Percentiles rank a stretch among this genome's conserved stretches.
These are phyloP conservation scores for Hypoxylon sp. DNA, from an alignment of 2,329 filamentous ascomycete species.

Conservation along the genomic window DNA sequence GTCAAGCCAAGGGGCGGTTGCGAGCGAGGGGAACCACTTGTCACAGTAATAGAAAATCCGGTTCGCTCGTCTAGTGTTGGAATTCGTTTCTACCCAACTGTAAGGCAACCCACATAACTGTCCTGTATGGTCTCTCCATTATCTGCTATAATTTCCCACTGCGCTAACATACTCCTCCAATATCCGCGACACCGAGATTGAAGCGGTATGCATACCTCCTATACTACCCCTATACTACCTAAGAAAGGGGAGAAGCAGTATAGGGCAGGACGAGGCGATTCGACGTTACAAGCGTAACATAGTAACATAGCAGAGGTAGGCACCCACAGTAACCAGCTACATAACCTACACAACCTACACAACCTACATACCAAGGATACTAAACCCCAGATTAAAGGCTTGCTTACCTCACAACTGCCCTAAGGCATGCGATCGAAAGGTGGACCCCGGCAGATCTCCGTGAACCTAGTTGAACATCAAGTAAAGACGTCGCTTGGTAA, in stretches of 20 bases:
- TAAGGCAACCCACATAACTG: constrained; percentile 35
- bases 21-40: constrained; percentile 33
- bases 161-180: constrained; percentile 21
- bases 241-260: constrained; percentile 8
- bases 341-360: constrained; percentile 9
- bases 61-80: constrained; percentile 36
- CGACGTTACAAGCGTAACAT: constrained; percentile 39
- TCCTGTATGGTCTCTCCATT: constrained; percentile 19
- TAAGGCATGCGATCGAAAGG: constrained; percentile 26
- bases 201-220: constrained; percentile 9
- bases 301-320: constrained; percentile 5
- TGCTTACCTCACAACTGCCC: constrained; percentile 21
- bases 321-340: constrained; percentile 12
- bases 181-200: constrained; percentile 22
- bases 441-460: constrained; percentile 39
- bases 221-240: constrained; percentile 12
- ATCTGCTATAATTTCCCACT: constrained; percentile 11
- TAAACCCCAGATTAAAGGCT: constrained; percentile 18
- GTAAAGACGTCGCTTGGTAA: constrained; percentile 40
- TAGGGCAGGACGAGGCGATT: constrained; percentile 32
- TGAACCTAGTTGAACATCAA: constrained; percentile 32
- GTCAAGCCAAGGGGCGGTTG: constrained; percentile 29
- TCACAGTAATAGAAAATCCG: constrained; percentile 42
- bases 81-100: constrained; percentile 33
- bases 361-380: constrained; percentile 5